phyloP scores from a whole-genome alignment of 441 rosid species.

The Gossypium gossypioides region DNA sequence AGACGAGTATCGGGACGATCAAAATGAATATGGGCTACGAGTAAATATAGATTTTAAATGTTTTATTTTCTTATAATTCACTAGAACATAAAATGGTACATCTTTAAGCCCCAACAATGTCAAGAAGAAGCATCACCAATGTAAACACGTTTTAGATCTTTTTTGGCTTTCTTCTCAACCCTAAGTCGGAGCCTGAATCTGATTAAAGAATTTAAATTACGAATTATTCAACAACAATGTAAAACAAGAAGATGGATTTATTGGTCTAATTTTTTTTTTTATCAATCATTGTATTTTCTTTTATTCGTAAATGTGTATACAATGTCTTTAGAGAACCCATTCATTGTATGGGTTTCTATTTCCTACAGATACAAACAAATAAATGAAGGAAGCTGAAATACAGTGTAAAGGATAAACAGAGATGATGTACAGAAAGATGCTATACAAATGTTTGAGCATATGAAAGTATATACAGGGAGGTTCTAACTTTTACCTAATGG shows the following conservation, averaged over 20 bases:
- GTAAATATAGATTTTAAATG: too few relatives aligned
- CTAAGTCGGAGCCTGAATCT: too few relatives aligned
- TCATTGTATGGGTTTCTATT: slow-evolving; percentile 3
- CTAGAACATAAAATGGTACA: too few relatives aligned
- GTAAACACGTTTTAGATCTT: too few relatives aligned
- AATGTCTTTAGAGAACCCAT: background rate
- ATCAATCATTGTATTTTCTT: background rate
- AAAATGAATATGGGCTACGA: too few relatives aligned
- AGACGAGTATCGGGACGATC: too few relatives aligned
- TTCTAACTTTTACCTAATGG: slow-evolving; percentile 4
- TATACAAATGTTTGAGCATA: background rate
- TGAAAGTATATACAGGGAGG: background rate
- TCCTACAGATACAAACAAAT: background rate
- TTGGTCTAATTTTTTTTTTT: background rate
- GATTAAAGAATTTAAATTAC: too few relatives aligned
- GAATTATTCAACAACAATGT: background rate
- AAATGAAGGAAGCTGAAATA: background rate
- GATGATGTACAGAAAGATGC: background rate
- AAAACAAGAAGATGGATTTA: background rate
- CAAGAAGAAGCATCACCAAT: too few relatives aligned
- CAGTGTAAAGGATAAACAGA: background rate
- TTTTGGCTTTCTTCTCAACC: too few relatives aligned
- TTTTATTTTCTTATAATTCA: too few relatives aligned
- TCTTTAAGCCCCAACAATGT: too few relatives aligned
- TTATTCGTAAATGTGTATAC: background rate